phyloP scores from a whole-genome alignment of 139 green algal species.

The Edaphochlamys debaryana region DNA sequence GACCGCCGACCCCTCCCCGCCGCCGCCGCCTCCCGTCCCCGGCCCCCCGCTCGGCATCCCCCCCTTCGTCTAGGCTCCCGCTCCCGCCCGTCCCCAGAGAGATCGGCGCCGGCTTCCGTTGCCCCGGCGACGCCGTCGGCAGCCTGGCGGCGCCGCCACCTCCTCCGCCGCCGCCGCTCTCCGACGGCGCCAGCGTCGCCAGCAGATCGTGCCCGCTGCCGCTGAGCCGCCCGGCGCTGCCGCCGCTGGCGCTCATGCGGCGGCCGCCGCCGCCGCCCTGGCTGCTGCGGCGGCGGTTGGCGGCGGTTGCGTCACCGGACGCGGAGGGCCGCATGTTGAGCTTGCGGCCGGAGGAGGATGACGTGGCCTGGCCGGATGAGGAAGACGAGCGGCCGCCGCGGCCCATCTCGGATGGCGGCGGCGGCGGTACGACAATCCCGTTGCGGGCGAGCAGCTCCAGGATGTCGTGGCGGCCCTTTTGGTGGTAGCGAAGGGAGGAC shows the following conservation, averaged over 20 bases:
- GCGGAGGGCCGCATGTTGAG: not conserved
- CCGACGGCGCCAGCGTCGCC: too few relatives aligned
- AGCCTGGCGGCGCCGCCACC: too few relatives aligned
- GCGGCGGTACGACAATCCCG: conserved; percentile 5
- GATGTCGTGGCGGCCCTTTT: conserved; percentile 39
- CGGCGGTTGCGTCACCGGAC: not conserved
- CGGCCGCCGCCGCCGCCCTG: not conserved
- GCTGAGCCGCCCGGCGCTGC: not conserved
- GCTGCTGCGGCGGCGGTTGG: not conserved
- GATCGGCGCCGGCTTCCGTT: too few relatives aligned
- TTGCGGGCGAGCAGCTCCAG: conserved; percentile 20
- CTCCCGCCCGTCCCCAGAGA: too few relatives aligned
- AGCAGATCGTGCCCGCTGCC: not conserved
- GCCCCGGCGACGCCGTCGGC: too few relatives aligned
- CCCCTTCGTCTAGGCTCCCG: too few relatives aligned
- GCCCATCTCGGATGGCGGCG: not conserved
- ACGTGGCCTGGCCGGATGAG: not conserved
- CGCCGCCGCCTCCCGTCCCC: too few relatives aligned
- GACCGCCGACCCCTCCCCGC: too few relatives aligned
- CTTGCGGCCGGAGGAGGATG: not conserved
- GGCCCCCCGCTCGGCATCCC: too few relatives aligned
- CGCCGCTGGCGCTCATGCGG: conserved; percentile 6
- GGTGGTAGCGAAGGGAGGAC: conserved; percentile 16
- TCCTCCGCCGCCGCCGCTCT: too few relatives aligned
- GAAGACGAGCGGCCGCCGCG: not conserved